Evolutionary conservation across 768 basidiomycete species (phyloP), one percentile per base, ranked within the genome.

Genomic region (Dictyophora rubrovolvata): DNA sequence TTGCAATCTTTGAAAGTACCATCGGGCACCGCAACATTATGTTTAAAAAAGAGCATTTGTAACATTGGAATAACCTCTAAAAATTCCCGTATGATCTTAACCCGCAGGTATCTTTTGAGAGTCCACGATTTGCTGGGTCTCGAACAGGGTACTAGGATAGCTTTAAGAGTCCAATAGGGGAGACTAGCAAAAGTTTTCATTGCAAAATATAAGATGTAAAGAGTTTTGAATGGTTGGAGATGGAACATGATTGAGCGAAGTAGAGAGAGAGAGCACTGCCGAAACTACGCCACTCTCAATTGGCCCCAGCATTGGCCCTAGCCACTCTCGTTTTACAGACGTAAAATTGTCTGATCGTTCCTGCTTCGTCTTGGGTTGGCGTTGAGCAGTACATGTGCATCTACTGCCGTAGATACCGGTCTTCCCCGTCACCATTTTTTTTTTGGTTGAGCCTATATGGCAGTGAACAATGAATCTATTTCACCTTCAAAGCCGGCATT

Each of bases 221-320:
- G 35, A 42, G 48, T n/a, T 28, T 55, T 55, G 9, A 34, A 42
- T 12, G 54, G 54, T 55, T 55, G 54, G 35, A 18, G 54, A n/a
- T 55, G 54, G 18, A 55, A 47, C 7, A 55, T 28, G 7, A 28
- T 7, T 28, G 28, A 28, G 7, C 7, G 28, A 28, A 7, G 28
- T 28, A 28, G 7, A 28, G 28, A 28, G 7, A 2, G 7, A 28
- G 28, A 28, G 28, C 28, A 28, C 28, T 2, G 28, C 28, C 28
- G 28, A 28, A 28, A 7, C 28, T 28, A 28, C 28, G n/a, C n/a
- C n/a, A n/a, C n/a, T n/a, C n/a, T n/a, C n/a, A n/a, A n/a, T n/a
- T n/a, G n/a, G n/a, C n/a, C n/a, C n/a, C n/a, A n/a, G n/a, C n/a
- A n/a, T n/a, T n/a, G n/a, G n/a, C n/a, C n/a, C n/a, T n/a, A n/a